Percentiles rank a stretch among this genome's conserved stretches.
These are phyloP conservation scores for Ophiosphaerella korrae DNA, from an alignment of 2,329 filamentous ascomycete genomes.

Conservation along the genomic window DNA sequence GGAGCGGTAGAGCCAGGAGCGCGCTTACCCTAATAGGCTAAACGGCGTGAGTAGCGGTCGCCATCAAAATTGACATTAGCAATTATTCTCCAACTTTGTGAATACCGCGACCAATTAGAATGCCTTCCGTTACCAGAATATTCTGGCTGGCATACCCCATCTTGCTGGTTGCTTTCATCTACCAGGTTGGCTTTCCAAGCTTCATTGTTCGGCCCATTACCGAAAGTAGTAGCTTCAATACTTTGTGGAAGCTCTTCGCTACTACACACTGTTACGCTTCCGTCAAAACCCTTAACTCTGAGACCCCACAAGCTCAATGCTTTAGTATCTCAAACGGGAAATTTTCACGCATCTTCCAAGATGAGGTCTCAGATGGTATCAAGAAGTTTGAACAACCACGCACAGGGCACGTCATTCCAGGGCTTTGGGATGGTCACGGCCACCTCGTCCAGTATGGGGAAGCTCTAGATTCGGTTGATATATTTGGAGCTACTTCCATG, in stretches of 20 bases:
- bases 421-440: slow-evolving; percentile 73
- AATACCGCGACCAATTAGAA: not conserved
- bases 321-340: slow-evolving; percentile 61
- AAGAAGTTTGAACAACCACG: slow-evolving; percentile 38
- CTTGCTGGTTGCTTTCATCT: slow-evolving; percentile 33
- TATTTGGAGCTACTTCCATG: slow-evolving; percentile 64
- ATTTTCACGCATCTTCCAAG: slow-evolving; percentile 57
- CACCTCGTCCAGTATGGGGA: slow-evolving; percentile 71
- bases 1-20: too few relatives aligned
- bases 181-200: slow-evolving; percentile 29
- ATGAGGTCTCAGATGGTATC: slow-evolving; percentile 29
- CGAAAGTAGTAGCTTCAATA: slow-evolving; percentile 22
- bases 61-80: too few relatives aligned
- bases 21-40: too few relatives aligned
- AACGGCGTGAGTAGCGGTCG: too few relatives aligned
- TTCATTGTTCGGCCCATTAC: slow-evolving; percentile 21
- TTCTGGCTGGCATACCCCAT: slow-evolving; percentile 33
- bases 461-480: slow-evolving; percentile 67
- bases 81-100: too few relatives aligned
- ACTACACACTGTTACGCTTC: slow-evolving; percentile 52
- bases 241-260: slow-evolving; percentile 31
- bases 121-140: slow-evolving; percentile 26
- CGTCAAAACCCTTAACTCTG: slow-evolving; percentile 51
- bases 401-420: slow-evolving; percentile 65
- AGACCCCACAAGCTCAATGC: slow-evolving; percentile 53